Conservation (phyloP, 305 asterid genomes). For the Vinca major region DNA sequence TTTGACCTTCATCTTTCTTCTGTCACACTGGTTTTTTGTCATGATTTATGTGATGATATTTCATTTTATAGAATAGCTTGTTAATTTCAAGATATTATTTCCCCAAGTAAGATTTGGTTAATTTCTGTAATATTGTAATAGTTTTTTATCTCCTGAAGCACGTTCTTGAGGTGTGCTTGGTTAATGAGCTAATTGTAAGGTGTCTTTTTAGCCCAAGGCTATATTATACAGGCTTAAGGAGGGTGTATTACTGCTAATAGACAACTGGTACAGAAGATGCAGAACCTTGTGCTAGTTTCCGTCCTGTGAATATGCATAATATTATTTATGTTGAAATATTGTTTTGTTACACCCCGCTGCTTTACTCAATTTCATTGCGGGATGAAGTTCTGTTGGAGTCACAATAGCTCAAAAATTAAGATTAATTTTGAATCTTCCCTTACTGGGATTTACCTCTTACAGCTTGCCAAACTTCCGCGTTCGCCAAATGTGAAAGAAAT, state of each 20-base stretch:
- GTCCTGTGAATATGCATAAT: neutral
- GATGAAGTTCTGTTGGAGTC: conserved; percentile 1
- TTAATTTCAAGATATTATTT: neutral
- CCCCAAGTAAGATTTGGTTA: too few relatives aligned
- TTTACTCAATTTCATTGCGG: neutral
- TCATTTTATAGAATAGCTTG: neutral
- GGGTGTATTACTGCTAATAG: neutral
- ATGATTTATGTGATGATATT: neutral
- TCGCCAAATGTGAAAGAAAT: conserved; percentile 54
- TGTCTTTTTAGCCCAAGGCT: neutral
- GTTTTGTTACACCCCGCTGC: neutral
- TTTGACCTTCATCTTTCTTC: neutral
- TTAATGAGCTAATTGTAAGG: neutral
- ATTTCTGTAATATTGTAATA: too few relatives aligned
- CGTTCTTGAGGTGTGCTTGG: neutral
- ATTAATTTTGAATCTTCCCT: neutral
- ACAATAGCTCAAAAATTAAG: neutral
- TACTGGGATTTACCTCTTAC: conserved; percentile 23
- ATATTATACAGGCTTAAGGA: neutral
- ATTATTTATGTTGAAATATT: neutral
- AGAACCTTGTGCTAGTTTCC: neutral
- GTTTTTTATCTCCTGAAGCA: neutral
- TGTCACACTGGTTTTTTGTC: neutral
- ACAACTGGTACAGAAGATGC: neutral
- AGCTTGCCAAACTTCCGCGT: conserved; percentile 72